Evolutionary conservation across 441 rosid species (phyloP), one percentile per base, ranked within the genome.

Genomic region (Brassica balearica): DNA sequence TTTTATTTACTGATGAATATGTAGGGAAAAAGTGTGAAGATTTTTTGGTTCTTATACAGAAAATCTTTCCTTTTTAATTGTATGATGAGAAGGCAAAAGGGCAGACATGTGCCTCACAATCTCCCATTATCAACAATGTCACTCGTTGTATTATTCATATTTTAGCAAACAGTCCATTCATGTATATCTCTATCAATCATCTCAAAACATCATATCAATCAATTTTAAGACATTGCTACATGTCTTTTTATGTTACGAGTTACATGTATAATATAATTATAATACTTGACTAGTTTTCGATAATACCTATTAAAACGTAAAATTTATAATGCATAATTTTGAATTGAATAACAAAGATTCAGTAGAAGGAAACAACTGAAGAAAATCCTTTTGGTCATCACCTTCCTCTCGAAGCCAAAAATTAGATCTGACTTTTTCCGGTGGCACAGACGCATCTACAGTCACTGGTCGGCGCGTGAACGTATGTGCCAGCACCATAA

Each of bases 191-290:
- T 25, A 75, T 75, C 73, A 75, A 27, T 75, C 68, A 60, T 43
- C 60, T 68, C 73, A 68, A 36, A 41, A 27, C 61, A 75, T 75
- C 79, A 25, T 41, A 68, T 68, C 79, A 61, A 75, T 59, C 73
- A 68, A 19, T 25, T 75, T 19, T 68, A 38, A 20, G 43, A 67
- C 67, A 75, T 58, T 75, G 48, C 67, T 67, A 56, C 46, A 66
- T 66, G 8, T 74, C 4, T 3, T 64, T 48, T 29, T 73, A 8
- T 23, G 63, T 10, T 53, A 5, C 2, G 23, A 51, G 53, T 32
- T 64, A 12, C 36, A 23, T 23, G 10, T 58, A 58, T 55, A 19
- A 15, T 55, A 55, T 15, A 8, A 55, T 23, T 60, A 11, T 23
- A 15, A 27, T 6, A 61, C 19, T 25, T 61, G 19, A 61, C 65